phyloP scores from a whole-genome alignment of 225 moss, liverwort and hornwort species.

The Straminergon stramineum region DNA sequence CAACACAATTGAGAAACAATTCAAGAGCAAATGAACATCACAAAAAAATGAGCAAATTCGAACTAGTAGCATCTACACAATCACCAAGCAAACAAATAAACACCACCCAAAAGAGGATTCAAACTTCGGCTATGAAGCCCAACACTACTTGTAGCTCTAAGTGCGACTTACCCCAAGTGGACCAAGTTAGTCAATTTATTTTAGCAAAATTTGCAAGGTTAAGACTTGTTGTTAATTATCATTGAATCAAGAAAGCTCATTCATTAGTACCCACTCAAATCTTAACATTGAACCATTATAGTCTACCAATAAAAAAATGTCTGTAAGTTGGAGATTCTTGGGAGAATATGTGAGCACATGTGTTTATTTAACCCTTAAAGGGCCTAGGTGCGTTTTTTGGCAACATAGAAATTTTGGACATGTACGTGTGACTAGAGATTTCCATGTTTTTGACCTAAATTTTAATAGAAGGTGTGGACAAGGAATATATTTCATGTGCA shows the following conservation, averaged over 20 bases:
- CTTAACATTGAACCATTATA: neutral
- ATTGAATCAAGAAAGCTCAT: neutral
- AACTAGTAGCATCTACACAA: neutral
- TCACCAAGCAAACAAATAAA: neutral
- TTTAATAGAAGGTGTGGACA: too few species aligned
- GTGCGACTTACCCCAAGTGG: neutral
- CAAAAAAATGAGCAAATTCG: neutral
- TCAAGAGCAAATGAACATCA: neutral
- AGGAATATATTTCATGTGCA: too few species aligned
- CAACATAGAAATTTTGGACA: too few species aligned
- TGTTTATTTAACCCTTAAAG: too few species aligned
- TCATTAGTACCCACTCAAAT: neutral
- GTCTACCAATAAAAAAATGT: rapidly evolving
- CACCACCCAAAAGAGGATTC: neutral
- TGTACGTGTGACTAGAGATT: too few species aligned
- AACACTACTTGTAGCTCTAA: neutral
- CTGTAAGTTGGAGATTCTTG: neutral
- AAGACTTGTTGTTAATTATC: neutral
- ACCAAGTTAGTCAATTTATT: neutral
- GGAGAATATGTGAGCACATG: neutral
- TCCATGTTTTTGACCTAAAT: too few species aligned
- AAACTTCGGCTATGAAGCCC: rapidly evolving
- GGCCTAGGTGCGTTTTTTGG: too few species aligned
- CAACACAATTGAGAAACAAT: neutral
- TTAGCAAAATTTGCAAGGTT: neutral